phyloP scores from a whole-genome alignment of 2,329 filamentous ascomycete genomes.

The Penicillium psychrosexuale region DNA sequence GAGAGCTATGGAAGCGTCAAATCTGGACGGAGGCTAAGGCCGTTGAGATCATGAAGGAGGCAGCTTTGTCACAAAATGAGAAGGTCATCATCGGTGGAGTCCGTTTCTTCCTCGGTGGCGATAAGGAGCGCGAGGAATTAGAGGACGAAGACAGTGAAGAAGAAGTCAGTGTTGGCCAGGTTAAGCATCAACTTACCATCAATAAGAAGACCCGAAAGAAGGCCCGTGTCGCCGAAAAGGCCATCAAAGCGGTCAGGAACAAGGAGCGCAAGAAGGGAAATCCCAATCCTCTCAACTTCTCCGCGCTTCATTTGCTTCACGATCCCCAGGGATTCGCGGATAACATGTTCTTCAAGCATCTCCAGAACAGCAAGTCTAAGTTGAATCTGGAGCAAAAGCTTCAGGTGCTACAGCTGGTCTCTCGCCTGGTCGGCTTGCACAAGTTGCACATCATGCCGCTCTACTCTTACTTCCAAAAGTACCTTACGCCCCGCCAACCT shows the following conservation, averaged over 20 bases:
- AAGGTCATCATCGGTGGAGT: conserved; percentile 87
- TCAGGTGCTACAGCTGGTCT: conserved; percentile 85
- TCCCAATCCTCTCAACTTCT: conserved; percentile 90
- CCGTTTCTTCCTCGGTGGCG: conserved; percentile 91
- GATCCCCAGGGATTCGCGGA: conserved; percentile 95
- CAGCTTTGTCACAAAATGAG: conserved; percentile 81
- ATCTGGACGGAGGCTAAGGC: conserved; percentile 93
- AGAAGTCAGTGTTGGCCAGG: conserved; percentile 70
- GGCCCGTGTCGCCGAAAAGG: conserved; percentile 72
- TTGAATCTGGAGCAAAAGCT: conserved; percentile 85
- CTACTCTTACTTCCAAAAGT: conserved; percentile 96
- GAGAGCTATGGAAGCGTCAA: conserved; percentile 94
- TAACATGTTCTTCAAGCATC: conserved; percentile 80
- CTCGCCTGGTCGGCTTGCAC: conserved; percentile 85
- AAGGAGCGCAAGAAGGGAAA: conserved; percentile 84
- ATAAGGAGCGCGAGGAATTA: conserved; percentile 90
- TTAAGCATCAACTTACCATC: conserved; percentile 82
- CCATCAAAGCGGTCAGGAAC: conserved; percentile 75
- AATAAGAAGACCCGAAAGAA: conserved; percentile 97
- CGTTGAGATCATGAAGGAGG: conserved; percentile 98
- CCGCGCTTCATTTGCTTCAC: conserved; percentile 86
- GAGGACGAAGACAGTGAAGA: conserved; percentile 87
- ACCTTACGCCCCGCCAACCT: conserved; percentile 80
- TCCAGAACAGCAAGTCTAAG: conserved; percentile 81
- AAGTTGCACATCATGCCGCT: conserved; percentile 84